These are phyloP conservation scores for Penicillium riverlandense DNA, from an alignment of 495 filamentous ascomycete species.

Conservation along the genomic window DNA sequence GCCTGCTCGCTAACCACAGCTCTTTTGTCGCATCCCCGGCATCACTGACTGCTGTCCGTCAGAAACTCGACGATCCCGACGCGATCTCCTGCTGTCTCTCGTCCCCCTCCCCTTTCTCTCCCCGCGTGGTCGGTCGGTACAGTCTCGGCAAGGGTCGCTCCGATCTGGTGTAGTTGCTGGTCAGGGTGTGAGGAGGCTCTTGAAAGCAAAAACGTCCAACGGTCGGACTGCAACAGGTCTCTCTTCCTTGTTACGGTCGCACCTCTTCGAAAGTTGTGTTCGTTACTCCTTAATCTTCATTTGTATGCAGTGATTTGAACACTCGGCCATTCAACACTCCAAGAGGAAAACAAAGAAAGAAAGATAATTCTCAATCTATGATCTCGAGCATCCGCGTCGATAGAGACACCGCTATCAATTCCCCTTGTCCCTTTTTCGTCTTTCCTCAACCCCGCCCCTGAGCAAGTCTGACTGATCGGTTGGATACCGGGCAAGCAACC, in stretches of 20 bases:
- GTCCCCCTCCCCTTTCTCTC: background rate
- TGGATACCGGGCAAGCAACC: slow-evolving; percentile 7
- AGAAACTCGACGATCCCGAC: no score
- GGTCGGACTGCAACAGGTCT: slow-evolving; percentile 15
- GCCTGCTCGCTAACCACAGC: no score
- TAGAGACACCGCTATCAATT: slow-evolving; percentile 21
- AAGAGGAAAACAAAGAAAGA: slow-evolving; percentile 2
- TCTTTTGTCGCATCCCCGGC: no score
- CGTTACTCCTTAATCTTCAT: slow-evolving; percentile 23
- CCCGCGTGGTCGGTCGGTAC: no score
- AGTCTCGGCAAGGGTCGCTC: slow-evolving; percentile 58
- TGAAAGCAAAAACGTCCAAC: background rate
- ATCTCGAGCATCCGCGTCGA: slow-evolving; percentile 19
- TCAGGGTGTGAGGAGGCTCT: slow-evolving; percentile 14
- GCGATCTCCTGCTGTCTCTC: background rate
- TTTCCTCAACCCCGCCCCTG: no score
- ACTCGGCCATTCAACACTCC: slow-evolving; percentile 18
- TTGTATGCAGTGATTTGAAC: slow-evolving; percentile 33
- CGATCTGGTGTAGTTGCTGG: slow-evolving; percentile 30
- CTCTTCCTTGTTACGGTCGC: slow-evolving; percentile 5
- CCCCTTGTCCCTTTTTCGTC: background rate
- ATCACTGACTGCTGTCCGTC: no score
- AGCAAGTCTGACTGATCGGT: background rate
- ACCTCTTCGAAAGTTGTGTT: slow-evolving; percentile 21
- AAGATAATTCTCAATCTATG: slow-evolving; percentile 18